phyloP scores from a whole-genome alignment of 1,284 basidiomycete species.

The Trichosporon ovoides region DNA sequence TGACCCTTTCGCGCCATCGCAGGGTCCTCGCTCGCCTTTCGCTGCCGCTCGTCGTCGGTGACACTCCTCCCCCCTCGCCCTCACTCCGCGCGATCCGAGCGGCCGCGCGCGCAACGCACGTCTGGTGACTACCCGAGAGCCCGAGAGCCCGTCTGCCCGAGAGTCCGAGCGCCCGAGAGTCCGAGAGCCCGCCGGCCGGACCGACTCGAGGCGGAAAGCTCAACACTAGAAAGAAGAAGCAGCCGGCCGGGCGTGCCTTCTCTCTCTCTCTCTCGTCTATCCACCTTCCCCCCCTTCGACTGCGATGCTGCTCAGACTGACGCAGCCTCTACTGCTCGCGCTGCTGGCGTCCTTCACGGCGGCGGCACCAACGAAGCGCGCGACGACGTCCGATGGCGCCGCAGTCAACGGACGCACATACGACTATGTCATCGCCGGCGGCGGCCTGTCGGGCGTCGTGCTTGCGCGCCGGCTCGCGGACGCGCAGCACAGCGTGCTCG shows the following conservation, averaged over 20 bases:
- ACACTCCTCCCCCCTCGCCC: too few relatives aligned
- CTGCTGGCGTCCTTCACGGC: background rate
- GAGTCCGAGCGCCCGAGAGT: too few relatives aligned
- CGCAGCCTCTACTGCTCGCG: background rate
- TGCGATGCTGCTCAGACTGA: background rate
- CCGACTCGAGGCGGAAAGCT: too few relatives aligned
- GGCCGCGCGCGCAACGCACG: too few relatives aligned
- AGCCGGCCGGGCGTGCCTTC: background rate
- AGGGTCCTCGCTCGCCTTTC: too few relatives aligned
- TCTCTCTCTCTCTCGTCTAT: background rate
- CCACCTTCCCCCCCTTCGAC: background rate
- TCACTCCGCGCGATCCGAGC: too few relatives aligned
- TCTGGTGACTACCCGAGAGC: too few relatives aligned
- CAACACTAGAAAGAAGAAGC: too few relatives aligned
- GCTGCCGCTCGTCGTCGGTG: too few relatives aligned
- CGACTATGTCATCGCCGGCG: constrained; percentile 66
- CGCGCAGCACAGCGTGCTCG: constrained; percentile 48
- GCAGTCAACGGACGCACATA: constrained; percentile 46
- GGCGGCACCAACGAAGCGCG: background rate
- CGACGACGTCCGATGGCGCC: constrained; percentile 4
- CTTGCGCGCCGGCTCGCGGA: constrained; percentile 60
- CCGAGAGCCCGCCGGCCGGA: too few relatives aligned
- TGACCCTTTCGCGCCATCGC: too few relatives aligned
- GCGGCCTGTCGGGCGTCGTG: constrained; percentile 59
- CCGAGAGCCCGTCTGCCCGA: too few relatives aligned